Evolutionary conservation across 2,329 filamentous ascomycete species (phyloP), one percentile per base, ranked within the genome.

Genomic region (Cercospora sp.): DNA sequence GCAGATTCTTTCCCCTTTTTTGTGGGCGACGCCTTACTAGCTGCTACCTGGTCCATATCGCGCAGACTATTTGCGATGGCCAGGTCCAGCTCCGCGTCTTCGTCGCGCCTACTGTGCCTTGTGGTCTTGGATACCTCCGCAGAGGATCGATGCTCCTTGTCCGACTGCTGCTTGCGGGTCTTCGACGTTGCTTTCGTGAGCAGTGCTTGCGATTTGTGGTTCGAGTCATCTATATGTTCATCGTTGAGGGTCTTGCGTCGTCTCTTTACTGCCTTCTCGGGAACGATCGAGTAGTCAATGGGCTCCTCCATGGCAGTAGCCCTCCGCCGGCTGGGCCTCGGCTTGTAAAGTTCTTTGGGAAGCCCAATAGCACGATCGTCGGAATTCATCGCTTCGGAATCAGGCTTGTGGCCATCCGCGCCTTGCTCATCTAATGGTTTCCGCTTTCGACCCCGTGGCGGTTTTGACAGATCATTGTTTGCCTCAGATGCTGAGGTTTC

Each of bases 241-340:
- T 53, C 60, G 23, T 66, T 57, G 1, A 65, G 55, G 3, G 73
- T 78, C 67, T 78, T 78, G 20, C 79, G 78, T 67, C 83, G 79
- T 72, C 82, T 85, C 20, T 77, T 80, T 5, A 67, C 72, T 13
- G 75, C 72, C 77, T 81, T 79, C 80, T 85, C 75, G 69, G 81
- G 67, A 67, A 70, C 58, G 68, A 79, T 72, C 67, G 80, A 74
- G 67, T 70, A 76, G 69, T 79, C 77, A 64, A 74, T 71, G 3
- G 72, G 59, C 42, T 75, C 70, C 20, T 77, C 73, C 28, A 74
- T 39, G 8, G 66, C 61, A 12, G 73, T 77, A n/a, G 75, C 71
- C 65, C 76, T 51, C 67, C 77, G 59, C 67, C 77, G 75, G 66
- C 79, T 81, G 31, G 78, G 80, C 60, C 80, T 72, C 3, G 80